phyloP scores from a whole-genome alignment of 1,139 yeast species.

The Hyphopichia fennica region DNA sequence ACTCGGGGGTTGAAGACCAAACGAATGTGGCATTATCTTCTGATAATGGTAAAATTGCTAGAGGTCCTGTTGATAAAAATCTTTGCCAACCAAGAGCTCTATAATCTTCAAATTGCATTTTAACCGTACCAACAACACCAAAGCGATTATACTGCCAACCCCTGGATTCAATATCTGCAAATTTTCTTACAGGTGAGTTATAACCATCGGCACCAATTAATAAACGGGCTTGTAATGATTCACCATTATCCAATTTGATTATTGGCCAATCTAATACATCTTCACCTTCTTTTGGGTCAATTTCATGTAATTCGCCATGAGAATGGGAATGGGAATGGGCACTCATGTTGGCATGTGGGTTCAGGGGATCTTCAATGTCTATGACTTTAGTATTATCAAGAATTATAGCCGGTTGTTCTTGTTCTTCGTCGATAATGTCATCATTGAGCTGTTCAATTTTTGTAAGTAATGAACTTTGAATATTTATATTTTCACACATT shows the following conservation, averaged over 20 bases:
- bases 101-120: conserved; percentile 69
- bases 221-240: conserved; percentile 62
- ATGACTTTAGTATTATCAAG: conserved; percentile 68
- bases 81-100: conserved; percentile 88
- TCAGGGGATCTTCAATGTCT: conserved; percentile 35
- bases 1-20: conserved; percentile 85
- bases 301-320: conserved; percentile 14
- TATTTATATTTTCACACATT: conserved; percentile 85
- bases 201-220: conserved; percentile 95
- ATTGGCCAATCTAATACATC: conserved; percentile 70
- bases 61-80: conserved; percentile 87
- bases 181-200: conserved; percentile 87
- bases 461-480: conserved; percentile 68
- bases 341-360: conserved; percentile 11
- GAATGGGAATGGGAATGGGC: conserved; percentile 2
- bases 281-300: conserved; percentile 18
- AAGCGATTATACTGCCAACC: conserved; percentile 91
- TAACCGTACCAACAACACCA: conserved; percentile 89
- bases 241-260: conserved; percentile 68
- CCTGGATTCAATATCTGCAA: conserved; percentile 76
- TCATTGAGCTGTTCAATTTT: conserved; percentile 53
- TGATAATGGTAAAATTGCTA: conserved; percentile 88
- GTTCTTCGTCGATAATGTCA: conserved; percentile 9
- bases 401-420: conserved; percentile 40
- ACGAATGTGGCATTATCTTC: conserved; percentile 85